phyloP scores from a whole-genome alignment of 2,329 filamentous ascomycete genomes.

The Arthrobotrys megalospora region DNA sequence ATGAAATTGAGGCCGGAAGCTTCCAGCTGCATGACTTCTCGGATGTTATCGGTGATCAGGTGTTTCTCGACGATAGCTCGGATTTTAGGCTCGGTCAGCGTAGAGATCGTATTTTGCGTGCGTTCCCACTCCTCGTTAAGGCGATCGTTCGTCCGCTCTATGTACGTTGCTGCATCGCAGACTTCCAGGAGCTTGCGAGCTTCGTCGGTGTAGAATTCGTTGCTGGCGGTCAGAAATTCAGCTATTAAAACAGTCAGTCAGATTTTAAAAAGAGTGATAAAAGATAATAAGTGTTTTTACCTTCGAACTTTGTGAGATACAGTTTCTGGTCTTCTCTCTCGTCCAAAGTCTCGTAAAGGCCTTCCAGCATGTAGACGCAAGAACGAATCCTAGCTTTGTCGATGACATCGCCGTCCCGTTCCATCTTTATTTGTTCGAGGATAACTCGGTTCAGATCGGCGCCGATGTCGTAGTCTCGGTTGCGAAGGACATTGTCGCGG shows the following conservation, averaged over 20 bases:
- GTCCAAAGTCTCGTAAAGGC: slow-evolving; percentile 83
- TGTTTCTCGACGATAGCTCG: slow-evolving; percentile 83
- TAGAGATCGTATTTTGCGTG: slow-evolving; percentile 84
- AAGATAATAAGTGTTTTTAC: slow-evolving; percentile 63
- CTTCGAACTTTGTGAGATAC: slow-evolving; percentile 87
- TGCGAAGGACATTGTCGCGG: slow-evolving; percentile 83
- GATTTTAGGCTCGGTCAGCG: slow-evolving; percentile 80
- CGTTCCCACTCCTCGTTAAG: slow-evolving; percentile 85
- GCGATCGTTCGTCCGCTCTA: slow-evolving; percentile 80
- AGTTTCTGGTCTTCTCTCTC: slow-evolving; percentile 85
- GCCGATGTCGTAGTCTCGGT: slow-evolving; percentile 73
- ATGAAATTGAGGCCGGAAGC: slow-evolving; percentile 87
- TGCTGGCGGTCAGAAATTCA: slow-evolving; percentile 80
- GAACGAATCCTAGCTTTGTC: slow-evolving; percentile 85
- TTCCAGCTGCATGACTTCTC: slow-evolving; percentile 87
- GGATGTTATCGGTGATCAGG: slow-evolving; percentile 82
- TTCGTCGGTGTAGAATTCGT: slow-evolving; percentile 81
- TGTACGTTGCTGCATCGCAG: slow-evolving; percentile 85
- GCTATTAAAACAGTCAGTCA: slow-evolving; percentile 21
- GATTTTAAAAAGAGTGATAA: not conserved
- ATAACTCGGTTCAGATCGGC: slow-evolving; percentile 85
- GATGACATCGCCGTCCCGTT: slow-evolving; percentile 89
- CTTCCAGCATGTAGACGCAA: slow-evolving; percentile 90
- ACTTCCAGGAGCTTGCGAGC: slow-evolving; percentile 81
- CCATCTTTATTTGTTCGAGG: slow-evolving; percentile 92